phyloP scores from a whole-genome alignment of 2,329 filamentous ascomycete species.

The Gremmenia infestans region DNA sequence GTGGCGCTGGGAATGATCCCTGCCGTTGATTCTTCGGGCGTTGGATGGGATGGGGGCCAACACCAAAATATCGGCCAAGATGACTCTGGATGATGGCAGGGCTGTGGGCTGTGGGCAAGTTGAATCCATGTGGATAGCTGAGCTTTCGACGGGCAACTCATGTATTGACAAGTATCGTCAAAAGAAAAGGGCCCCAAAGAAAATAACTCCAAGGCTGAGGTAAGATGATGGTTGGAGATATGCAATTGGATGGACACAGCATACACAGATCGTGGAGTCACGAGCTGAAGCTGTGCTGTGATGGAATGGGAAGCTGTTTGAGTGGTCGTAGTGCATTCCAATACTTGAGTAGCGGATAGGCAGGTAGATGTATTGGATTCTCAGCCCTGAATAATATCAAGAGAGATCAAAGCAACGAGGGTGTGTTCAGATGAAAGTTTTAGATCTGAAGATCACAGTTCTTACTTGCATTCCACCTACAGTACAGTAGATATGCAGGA shows the following conservation, averaged over 20 bases:
- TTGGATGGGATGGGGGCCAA: background rate
- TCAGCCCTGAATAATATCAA: background rate
- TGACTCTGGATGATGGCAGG: background rate
- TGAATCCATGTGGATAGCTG: no score
- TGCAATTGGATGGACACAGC: background rate
- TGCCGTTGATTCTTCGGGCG: background rate
- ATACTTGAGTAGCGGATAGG: background rate
- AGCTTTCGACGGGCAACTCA: background rate
- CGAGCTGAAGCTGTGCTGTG: no score
- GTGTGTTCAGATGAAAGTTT: background rate
- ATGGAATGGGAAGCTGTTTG: no score
- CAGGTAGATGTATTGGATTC: background rate
- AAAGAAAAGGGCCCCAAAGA: background rate
- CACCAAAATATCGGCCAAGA: background rate
- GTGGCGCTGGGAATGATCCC: background rate
- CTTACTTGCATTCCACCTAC: background rate
- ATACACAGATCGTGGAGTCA: background rate
- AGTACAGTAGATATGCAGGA: background rate
- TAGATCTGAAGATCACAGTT: background rate
- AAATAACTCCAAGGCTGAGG: background rate
- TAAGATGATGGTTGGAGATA: background rate
- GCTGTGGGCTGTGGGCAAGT: background rate
- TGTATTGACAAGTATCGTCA: slow-evolving; percentile 1
- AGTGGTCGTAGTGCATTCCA: background rate
- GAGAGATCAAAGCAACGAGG: background rate